These are phyloP conservation scores for Volvox reticuliferus DNA, from an alignment of 139 green algal genomes.

Conservation along the genomic window DNA sequence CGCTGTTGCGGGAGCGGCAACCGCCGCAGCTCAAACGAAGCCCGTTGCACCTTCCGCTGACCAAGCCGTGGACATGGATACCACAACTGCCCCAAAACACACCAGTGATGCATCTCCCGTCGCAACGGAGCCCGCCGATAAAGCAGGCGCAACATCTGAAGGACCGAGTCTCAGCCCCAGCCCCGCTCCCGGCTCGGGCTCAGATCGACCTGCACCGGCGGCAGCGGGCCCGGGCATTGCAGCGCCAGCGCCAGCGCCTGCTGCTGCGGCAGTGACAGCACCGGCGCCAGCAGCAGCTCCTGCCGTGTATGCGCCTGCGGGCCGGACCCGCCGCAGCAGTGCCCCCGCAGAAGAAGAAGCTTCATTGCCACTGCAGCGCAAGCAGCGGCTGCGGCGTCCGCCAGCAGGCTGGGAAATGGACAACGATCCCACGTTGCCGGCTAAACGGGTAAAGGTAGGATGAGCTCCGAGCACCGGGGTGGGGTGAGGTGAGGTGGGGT, in stretches of 20 bases:
- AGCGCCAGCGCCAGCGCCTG: not conserved
- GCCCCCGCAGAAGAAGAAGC: not conserved
- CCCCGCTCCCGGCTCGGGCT: not conserved
- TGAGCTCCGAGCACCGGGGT: not conserved
- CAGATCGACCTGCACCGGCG: not conserved
- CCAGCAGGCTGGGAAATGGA: constrained; percentile 25
- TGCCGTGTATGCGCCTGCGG: not conserved
- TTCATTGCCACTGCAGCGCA: constrained; percentile 26
- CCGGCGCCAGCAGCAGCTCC: not conserved
- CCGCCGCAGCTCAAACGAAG: not conserved
- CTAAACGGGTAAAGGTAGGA: constrained; percentile 25
- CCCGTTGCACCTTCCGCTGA: not conserved
- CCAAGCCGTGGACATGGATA: not conserved
- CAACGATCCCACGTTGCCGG: not conserved
- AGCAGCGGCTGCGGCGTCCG: constrained; percentile 29
- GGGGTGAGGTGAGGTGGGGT: not conserved
- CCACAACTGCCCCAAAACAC: not conserved
- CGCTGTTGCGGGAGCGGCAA: constrained; percentile 1
- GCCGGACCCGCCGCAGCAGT: not conserved
- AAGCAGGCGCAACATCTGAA: no score
- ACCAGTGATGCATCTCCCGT: not conserved
- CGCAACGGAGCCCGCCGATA: not conserved
- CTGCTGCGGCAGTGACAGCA: not conserved
- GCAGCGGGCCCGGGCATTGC: no score
- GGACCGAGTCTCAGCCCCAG: constrained; percentile 4